These are phyloP conservation scores for Amanita exitialis DNA, from an alignment of 768 basidiomycete genomes.

Conservation along the genomic window DNA sequence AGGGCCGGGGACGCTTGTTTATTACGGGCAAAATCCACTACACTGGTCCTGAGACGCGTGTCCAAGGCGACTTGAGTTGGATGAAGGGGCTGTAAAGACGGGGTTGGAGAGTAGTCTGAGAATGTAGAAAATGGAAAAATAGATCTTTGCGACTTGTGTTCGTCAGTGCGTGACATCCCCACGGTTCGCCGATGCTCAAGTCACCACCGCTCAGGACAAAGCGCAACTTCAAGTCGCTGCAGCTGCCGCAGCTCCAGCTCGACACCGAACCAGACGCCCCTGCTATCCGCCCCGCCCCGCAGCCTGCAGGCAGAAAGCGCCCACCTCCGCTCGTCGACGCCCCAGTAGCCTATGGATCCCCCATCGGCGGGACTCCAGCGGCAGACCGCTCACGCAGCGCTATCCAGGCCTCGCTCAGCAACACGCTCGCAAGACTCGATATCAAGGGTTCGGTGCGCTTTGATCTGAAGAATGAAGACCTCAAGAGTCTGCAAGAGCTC, in stretches of 20 bases:
- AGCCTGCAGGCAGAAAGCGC: slow-evolving; percentile 46
- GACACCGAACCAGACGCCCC: background rate
- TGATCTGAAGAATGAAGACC: slow-evolving; percentile 80
- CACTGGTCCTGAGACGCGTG: too few relatives aligned
- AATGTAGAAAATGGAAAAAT: background rate
- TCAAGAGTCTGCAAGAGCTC: slow-evolving; percentile 83
- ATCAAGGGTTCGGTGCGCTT: slow-evolving; percentile 68
- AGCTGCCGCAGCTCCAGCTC: slow-evolving; percentile 28
- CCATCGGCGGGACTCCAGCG: slow-evolving; percentile 28
- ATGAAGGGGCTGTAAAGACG: too few relatives aligned
- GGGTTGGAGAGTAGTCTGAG: too few relatives aligned
- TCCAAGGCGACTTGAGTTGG: too few relatives aligned
- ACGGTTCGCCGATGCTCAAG: background rate
- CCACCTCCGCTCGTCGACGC: slow-evolving; percentile 67
- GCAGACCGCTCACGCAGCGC: slow-evolving; percentile 50
- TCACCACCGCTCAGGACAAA: slow-evolving; percentile 67
- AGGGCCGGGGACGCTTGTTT: too few relatives aligned
- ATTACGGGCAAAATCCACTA: too few relatives aligned
- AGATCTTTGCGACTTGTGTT: too few relatives aligned
- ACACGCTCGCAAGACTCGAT: slow-evolving; percentile 81
- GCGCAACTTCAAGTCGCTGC: slow-evolving; percentile 82
- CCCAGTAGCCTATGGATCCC: background rate
- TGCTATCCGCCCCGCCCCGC: background rate
- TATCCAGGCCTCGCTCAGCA: slow-evolving; percentile 62
- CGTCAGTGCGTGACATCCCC: too few relatives aligned